Evolutionary conservation across 768 basidiomycete species (phyloP).

Genomic region (Gloeopeniophorella convolvens): DNA sequence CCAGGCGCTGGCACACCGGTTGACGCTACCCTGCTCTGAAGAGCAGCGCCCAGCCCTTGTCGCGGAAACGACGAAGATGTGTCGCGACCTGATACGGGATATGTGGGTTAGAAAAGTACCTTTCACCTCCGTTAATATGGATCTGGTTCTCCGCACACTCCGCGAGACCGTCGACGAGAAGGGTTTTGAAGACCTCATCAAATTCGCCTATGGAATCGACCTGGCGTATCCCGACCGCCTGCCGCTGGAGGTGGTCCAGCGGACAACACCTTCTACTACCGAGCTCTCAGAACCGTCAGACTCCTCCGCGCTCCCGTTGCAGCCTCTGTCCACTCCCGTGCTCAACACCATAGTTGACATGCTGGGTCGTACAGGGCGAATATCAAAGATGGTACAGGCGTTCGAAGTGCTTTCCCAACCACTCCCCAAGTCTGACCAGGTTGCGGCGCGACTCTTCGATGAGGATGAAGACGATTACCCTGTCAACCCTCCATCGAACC

Average conservation of each 20-base stretch:
- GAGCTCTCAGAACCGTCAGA: constrained; percentile 32
- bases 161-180: constrained; percentile 55
- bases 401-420: constrained; percentile 78
- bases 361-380: constrained; percentile 51
- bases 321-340: constrained; percentile 43
- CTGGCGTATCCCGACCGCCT: constrained; percentile 64
- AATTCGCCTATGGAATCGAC: constrained; percentile 70
- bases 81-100: constrained; percentile 46
- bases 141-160: constrained; percentile 61
- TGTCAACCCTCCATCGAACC: constrained; percentile 35
- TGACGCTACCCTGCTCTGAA: constrained; percentile 50
- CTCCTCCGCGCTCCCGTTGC: constrained; percentile 27
- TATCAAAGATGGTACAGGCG: constrained; percentile 63
- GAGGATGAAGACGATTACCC: constrained; percentile 62
- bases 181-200: constrained; percentile 54
- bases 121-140: constrained; percentile 55
- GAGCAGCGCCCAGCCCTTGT: constrained; percentile 32
- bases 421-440: constrained; percentile 43
- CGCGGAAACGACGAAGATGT: constrained; percentile 40
- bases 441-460: constrained; percentile 46
- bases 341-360: constrained; percentile 71
- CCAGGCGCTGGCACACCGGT: constrained; percentile 64
- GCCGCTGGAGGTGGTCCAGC: constrained; percentile 38
- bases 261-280: background rate
- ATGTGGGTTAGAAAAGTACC: constrained; percentile 46